These are phyloP conservation scores for Globisporangium paroecandrum DNA, from an alignment of 352 stramenopile genomes.

Conservation along the genomic window DNA sequence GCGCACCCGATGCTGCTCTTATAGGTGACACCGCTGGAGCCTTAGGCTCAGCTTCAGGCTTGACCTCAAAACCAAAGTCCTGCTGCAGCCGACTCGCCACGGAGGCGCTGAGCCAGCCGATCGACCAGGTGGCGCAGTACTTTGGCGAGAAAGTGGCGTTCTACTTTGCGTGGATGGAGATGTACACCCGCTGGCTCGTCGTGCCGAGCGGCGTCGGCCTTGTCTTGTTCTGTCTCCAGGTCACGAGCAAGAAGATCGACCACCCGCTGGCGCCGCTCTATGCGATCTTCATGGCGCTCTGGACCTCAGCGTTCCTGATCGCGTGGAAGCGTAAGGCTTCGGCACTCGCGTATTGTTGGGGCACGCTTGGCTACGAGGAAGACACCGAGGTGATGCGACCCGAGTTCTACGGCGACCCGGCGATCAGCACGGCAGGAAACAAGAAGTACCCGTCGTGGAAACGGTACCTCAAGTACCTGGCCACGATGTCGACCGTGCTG, in stretches of 20 bases:
- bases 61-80: not conserved
- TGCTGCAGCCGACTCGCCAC: conserved; percentile 3
- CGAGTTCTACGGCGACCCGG: conserved; percentile 69
- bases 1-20: conserved; percentile 4
- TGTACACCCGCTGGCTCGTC: conserved; percentile 90
- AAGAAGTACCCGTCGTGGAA: conserved; percentile 74
- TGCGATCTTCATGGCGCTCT: conserved; percentile 88
- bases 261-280: conserved; percentile 78
- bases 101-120: conserved; percentile 59
- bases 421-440: conserved; percentile 25
- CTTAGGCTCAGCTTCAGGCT: not conserved
- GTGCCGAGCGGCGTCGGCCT: conserved; percentile 72
- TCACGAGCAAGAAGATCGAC: conserved; percentile 61
- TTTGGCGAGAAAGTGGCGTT: conserved; percentile 90
- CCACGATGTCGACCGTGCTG: conserved; percentile 64
- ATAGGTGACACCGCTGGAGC: not conserved
- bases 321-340: conserved; percentile 80
- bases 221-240: conserved; percentile 65
- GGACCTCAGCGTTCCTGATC: conserved; percentile 86
- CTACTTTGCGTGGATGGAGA: conserved; percentile 92
- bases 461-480: conserved; percentile 66
- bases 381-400: conserved; percentile 76
- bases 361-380: conserved; percentile 89
- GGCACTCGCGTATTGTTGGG: conserved; percentile 85
- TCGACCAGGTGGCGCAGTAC: conserved; percentile 87